Evolutionary conservation across 352 stramenopile genomes (phyloP).

Genomic region (Globisporangium emineosum): DNA sequence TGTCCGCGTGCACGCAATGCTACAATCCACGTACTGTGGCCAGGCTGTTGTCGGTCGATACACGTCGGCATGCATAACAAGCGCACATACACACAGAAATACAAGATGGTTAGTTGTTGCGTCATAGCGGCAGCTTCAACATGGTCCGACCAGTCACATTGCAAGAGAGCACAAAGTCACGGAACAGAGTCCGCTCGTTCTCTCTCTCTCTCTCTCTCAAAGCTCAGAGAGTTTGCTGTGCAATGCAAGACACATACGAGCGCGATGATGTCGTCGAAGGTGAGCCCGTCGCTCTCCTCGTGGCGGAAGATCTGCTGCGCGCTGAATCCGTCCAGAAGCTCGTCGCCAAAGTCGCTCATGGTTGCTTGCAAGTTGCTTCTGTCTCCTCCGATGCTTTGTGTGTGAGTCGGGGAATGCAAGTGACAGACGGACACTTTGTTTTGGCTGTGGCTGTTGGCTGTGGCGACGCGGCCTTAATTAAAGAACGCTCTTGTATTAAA

Average conservation of each 20-base stretch:
- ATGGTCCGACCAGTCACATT: background rate
- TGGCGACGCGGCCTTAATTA: background rate
- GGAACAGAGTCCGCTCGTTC: background rate
- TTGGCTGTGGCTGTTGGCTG: conserved; percentile 8
- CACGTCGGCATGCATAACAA: background rate
- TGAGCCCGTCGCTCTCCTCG: conserved; percentile 70
- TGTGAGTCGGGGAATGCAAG: background rate
- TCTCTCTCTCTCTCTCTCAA: too few relatives aligned
- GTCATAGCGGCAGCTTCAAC: conserved; percentile 1
- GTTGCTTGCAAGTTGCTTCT: conserved; percentile 1
- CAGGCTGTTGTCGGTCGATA: conserved; percentile 29
- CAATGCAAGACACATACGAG: conserved; percentile 36
- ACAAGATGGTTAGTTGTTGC: background rate
- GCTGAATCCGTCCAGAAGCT: conserved; percentile 63
- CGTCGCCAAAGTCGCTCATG: conserved; percentile 20
- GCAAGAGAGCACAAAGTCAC: too few relatives aligned
- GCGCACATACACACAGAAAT: background rate
- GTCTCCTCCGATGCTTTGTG: background rate
- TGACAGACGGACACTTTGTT: background rate
- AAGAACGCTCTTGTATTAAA: conserved; percentile 11
- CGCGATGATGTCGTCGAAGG: conserved; percentile 86
- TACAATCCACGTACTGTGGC: conserved; percentile 51
- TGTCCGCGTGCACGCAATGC: background rate
- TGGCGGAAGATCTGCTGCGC: conserved; percentile 66
- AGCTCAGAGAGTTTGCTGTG: background rate